A percentile compares a stretch with the other conserved stretches of the same genome.
phyloP scores from a whole-genome alignment of 2,329 filamentous ascomycete species.

The Blumeria graminis region DNA sequence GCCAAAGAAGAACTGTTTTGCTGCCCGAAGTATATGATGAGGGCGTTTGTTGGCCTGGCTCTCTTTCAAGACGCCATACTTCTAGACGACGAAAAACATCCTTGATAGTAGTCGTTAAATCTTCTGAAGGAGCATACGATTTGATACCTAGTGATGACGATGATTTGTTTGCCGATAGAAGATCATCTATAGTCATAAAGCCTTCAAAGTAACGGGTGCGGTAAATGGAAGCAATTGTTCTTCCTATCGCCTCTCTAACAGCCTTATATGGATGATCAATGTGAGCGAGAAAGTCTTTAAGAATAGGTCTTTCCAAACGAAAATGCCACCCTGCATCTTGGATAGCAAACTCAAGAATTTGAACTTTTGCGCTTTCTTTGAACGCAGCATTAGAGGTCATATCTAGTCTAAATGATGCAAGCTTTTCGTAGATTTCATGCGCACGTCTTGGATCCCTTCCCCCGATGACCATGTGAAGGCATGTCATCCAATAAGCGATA shows the following conservation, averaged over 20 bases:
- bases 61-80: slow-evolving; percentile 63
- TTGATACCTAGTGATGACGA: slow-evolving; percentile 63
- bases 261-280: slow-evolving; percentile 96
- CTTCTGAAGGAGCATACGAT: slow-evolving; percentile 55
- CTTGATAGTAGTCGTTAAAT: slow-evolving; percentile 47
- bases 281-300: slow-evolving; percentile 71
- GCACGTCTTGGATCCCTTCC: slow-evolving; percentile 72
- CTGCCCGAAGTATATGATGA: slow-evolving; percentile 87
- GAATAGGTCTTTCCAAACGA: slow-evolving; percentile 64
- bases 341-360: slow-evolving; percentile 69
- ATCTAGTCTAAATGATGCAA: slow-evolving; percentile 71
- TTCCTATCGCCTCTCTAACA: slow-evolving; percentile 81
- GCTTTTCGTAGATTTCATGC: slow-evolving; percentile 62
- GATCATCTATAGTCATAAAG: slow-evolving; percentile 50
- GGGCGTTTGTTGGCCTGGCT: slow-evolving; percentile 73
- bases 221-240: slow-evolving; percentile 69
- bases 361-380: slow-evolving; percentile 93
- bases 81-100: slow-evolving; percentile 61
- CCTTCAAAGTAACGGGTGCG: slow-evolving; percentile 87
- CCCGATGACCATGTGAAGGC: slow-evolving; percentile 70
- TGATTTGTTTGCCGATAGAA: slow-evolving; percentile 57
- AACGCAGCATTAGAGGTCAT: slow-evolving; percentile 93
- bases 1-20: slow-evolving; percentile 88
- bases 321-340: slow-evolving; percentile 91
- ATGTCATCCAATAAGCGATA: slow-evolving; percentile 80